Evolutionary conservation across 257 asterid genomes (phyloP), one percentile per base, ranked within the genome.

Genomic region (Scutellaria minor): DNA sequence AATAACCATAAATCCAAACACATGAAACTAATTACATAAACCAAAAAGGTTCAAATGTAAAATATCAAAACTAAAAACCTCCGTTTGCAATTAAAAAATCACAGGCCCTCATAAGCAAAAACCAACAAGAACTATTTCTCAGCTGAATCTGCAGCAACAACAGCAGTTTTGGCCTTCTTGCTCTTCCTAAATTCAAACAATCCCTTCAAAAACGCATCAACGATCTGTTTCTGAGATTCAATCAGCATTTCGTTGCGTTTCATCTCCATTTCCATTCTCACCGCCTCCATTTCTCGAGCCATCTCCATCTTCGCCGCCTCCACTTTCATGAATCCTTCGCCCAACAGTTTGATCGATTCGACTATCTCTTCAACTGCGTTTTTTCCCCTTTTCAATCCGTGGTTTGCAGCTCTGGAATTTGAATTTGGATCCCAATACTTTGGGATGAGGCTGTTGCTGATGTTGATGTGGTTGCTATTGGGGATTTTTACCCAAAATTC

Each of bases 181-280:
- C 65, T 71, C 67, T 70, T 87, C 87, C 89, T 89, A 14, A 83
- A 68, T 84, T 89, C 97, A 40, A 80, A 45, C 69, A 90, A 61
- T 6, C 96, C 97, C 75, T 85, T 86, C 35, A 83, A 71, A 55
- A 93, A 85, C n/a, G 94, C 91, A 71, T 90, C 98, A 56, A 93
- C 90, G 20, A 93, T 90, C 80, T 89, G 95, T 68, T 84, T 82
- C 76, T 93, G 98, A 2, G 98, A 90, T 40, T 93, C 94, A 15
- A 93, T 81, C 74, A 93, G 68, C 95, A 93, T 74, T 64, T 89
- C 87, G 9, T 88, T 88, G 53, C 97, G 84, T 79, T 89, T 93
- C 94, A 85, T 81, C 88, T 90, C 98, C 96, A 89, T 89, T 65
- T 93, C 96, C 98, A 89, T 90, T 56, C 98, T 48, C 78, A 85